Evolutionary conservation across 331 rosid species (phyloP).

Genomic region (Cydonia oblonga): DNA sequence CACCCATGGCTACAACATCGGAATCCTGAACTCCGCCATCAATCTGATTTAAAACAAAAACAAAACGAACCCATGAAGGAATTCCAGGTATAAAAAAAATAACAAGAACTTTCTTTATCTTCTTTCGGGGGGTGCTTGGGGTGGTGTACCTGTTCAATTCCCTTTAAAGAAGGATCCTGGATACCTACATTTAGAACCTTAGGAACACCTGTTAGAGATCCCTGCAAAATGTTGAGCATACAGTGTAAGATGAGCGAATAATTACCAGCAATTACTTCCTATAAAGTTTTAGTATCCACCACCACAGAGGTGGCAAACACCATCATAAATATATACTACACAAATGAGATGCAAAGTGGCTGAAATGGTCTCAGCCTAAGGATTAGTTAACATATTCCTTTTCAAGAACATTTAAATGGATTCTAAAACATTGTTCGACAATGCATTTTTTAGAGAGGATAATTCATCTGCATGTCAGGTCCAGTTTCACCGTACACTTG

Average conservation of each 20-base stretch:
- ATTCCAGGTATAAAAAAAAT: not conserved
- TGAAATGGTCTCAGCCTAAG: not conserved
- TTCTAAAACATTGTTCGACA: not conserved
- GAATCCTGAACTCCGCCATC: conserved; percentile 14
- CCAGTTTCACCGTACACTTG: not conserved
- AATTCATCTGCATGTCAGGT: not conserved
- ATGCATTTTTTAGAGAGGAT: not conserved
- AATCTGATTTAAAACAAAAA: conserved; percentile 5
- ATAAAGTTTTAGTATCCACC: not conserved
- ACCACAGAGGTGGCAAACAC: not conserved
- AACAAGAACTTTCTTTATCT: not conserved
- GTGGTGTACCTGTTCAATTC: conserved; percentile 30
- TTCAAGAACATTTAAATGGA: not conserved
- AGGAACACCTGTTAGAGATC: conserved; percentile 31
- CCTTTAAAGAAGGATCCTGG: conserved; percentile 27
- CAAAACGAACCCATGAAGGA: not conserved
- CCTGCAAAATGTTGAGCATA: conserved; percentile 22
- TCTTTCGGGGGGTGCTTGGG: not conserved
- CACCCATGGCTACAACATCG: not conserved
- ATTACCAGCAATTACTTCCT: not conserved
- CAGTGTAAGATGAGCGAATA: not conserved
- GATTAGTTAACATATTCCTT: not conserved
- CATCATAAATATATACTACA: not conserved
- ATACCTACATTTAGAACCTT: conserved; percentile 18
- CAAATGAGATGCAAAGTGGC: not conserved